Evolutionary conservation across 768 basidiomycete species (phyloP).

Genomic region (Tremella fuciformis): DNA sequence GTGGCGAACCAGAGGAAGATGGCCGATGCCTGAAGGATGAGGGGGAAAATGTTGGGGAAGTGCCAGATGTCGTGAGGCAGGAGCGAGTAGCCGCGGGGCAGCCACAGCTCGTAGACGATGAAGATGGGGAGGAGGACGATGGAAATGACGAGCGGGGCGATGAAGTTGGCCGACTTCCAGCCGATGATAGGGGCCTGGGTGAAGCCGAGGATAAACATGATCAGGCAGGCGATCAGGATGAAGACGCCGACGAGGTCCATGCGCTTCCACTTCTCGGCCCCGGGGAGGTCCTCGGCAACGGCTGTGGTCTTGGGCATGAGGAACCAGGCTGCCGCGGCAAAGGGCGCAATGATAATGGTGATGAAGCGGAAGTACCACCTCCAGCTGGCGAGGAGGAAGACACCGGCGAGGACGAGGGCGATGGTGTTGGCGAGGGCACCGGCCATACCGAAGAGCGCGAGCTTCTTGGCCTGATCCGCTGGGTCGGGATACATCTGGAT

Average conservation of each 20-base stretch:
- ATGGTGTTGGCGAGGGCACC: slow-evolving; percentile 44
- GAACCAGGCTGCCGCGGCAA: slow-evolving; percentile 41
- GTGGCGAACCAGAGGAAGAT: slow-evolving; percentile 48
- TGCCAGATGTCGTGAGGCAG: slow-evolving; percentile 41
- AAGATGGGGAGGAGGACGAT: slow-evolving; percentile 37
- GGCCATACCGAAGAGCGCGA: slow-evolving; percentile 46
- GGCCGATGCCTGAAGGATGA: slow-evolving; percentile 39
- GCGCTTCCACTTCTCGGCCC: slow-evolving; percentile 38
- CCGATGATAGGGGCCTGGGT: slow-evolving; percentile 43
- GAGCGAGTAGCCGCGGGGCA: slow-evolving; percentile 39
- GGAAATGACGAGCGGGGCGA: slow-evolving; percentile 45
- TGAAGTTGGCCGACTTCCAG: slow-evolving; percentile 41
- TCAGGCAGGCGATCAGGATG: slow-evolving; percentile 37
- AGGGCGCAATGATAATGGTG: slow-evolving; percentile 32
- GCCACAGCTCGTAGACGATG: slow-evolving; percentile 37
- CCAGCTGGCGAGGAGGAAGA: slow-evolving; percentile 46
- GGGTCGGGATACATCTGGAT: slow-evolving; percentile 44
- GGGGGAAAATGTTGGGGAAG: slow-evolving; percentile 46
- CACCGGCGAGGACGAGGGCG: slow-evolving; percentile 45
- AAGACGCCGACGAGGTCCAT: slow-evolving; percentile 46
- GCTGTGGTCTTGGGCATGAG: slow-evolving; percentile 42
- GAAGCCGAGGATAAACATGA: slow-evolving; percentile 47
- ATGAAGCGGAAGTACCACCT: slow-evolving; percentile 51
- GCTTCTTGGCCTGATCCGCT: slow-evolving; percentile 40
- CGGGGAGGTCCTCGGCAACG: slow-evolving; percentile 40